Evolutionary conservation across 257 asterid species (phyloP).

Genomic region (Nicotiana benthamiana): DNA sequence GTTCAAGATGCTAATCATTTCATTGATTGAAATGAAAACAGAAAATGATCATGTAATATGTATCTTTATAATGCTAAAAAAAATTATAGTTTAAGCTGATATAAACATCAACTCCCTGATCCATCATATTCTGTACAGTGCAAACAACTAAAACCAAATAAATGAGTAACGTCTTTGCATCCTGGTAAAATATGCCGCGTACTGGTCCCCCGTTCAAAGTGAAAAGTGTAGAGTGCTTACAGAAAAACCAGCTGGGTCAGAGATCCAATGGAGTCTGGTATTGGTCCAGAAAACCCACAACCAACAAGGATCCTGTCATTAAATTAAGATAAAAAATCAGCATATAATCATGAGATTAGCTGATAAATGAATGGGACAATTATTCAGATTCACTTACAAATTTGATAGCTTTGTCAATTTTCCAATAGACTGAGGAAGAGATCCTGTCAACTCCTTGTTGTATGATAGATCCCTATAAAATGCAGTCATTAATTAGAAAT

Average conservation of each 20-base stretch:
- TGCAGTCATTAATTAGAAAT: not conserved
- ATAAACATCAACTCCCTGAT: not conserved
- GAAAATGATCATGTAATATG: not conserved
- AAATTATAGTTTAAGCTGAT: not conserved
- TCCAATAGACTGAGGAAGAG: conserved; percentile 61
- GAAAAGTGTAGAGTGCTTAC: conserved; percentile 38
- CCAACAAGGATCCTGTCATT: conserved; percentile 62
- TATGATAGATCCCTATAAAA: conserved; percentile 72
- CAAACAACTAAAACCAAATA: not conserved
- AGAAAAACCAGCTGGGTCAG: conserved; percentile 43
- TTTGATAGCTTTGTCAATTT: conserved; percentile 43
- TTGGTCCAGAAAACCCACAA: conserved; percentile 66
- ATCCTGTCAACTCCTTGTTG: conserved; percentile 56
- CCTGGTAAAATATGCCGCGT: not conserved
- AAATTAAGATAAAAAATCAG: conserved; percentile 3
- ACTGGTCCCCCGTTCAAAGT: not conserved
- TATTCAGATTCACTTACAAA: conserved; percentile 52
- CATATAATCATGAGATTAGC: not conserved
- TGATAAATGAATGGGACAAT: not conserved
- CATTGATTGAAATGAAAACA: not conserved
- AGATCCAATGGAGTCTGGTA: conserved; percentile 71
- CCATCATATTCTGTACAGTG: not conserved
- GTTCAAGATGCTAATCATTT: not conserved
- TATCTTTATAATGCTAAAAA: not conserved
- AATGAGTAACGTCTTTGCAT: not conserved